A percentile compares a stretch with the other conserved stretches of the same genome.
Evolutionary conservation across 805 yeast genomes (phyloP).

Genomic region (Lipomyces kockii): DNA sequence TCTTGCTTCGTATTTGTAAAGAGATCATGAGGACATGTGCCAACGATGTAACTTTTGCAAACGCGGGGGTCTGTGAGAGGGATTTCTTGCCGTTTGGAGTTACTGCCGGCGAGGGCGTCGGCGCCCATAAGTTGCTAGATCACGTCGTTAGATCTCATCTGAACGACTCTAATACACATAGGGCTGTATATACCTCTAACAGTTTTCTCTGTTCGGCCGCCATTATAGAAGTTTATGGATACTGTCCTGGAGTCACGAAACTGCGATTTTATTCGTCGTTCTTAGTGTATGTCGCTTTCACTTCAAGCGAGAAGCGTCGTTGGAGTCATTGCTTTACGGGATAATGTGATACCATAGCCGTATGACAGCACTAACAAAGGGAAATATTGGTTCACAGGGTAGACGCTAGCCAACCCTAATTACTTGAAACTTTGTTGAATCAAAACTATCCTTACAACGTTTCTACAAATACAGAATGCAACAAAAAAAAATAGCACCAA

Average conservation of each 20-base stretch:
- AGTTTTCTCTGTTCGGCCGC: slow-evolving; percentile 78
- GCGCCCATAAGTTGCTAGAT: slow-evolving; percentile 71
- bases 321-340: background rate
- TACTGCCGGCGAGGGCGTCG: slow-evolving; percentile 40
- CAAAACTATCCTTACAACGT: slow-evolving; percentile 7
- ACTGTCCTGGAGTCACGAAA: background rate
- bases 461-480: background rate
- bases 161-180: background rate
- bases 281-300: too few relatives aligned
- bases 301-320: background rate
- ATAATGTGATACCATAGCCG: background rate
- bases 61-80: slow-evolving; percentile 61
- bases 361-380: background rate
- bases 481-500: background rate
- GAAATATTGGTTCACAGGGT: too few relatives aligned
- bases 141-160: background rate
- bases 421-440: background rate
- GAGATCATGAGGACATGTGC: slow-evolving; percentile 82
- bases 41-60: slow-evolving; percentile 83
- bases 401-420: background rate
- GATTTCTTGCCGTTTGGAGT: slow-evolving; percentile 49
- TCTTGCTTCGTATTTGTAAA: slow-evolving; percentile 82
- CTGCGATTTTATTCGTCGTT: too few relatives aligned
- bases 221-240: slow-evolving; percentile 38
- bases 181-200: slow-evolving; percentile 51